Conservation (phyloP, 768 basidiomycete genomes). For the Kwoniella heveanensis region DNA sequence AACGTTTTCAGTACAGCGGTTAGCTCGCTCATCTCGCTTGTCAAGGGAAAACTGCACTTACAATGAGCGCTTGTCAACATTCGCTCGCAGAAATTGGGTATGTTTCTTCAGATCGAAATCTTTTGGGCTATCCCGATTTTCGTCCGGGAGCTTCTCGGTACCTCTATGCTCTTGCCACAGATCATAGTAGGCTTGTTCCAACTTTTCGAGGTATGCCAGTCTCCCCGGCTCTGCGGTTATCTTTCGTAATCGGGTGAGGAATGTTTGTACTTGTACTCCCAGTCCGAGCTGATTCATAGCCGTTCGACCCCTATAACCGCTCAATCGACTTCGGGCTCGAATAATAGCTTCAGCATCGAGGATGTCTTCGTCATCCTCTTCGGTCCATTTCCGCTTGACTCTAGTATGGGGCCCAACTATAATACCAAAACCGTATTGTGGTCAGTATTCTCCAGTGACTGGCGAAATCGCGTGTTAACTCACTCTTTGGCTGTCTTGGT, state of each 20-base stretch:
- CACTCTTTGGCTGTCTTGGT: slow-evolving; percentile 3
- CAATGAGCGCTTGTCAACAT: slow-evolving; percentile 85
- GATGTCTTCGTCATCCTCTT: slow-evolving; percentile 84
- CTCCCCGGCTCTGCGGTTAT: slow-evolving; percentile 67
- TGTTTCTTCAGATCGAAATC: slow-evolving; percentile 82
- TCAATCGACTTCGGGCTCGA: slow-evolving; percentile 69
- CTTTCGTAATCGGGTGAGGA: slow-evolving; percentile 58
- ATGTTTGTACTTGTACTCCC: slow-evolving; percentile 50
- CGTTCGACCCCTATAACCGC: slow-evolving; percentile 65
- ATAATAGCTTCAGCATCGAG: slow-evolving; percentile 82
- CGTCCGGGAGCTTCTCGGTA: slow-evolving; percentile 69
- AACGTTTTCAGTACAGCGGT: slow-evolving; percentile 52
- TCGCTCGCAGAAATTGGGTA: slow-evolving; percentile 73
- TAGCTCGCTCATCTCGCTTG: slow-evolving; percentile 66
- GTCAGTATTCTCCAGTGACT: too few relatives aligned
- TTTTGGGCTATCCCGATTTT: slow-evolving; percentile 66
- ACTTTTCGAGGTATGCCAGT: slow-evolving; percentile 72
- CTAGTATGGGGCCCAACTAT: slow-evolving; percentile 1
- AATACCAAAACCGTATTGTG: background rate
- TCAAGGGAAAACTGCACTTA: slow-evolving; percentile 58
- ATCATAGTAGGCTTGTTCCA: slow-evolving; percentile 79
- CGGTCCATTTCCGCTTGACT: slow-evolving; percentile 65
- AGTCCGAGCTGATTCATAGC: slow-evolving; percentile 80
- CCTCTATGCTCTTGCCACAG: slow-evolving; percentile 75
- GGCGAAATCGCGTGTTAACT: too few relatives aligned